Evolutionary conservation across 306 rosid species (phyloP).

Genomic region (Quercus ilex): DNA sequence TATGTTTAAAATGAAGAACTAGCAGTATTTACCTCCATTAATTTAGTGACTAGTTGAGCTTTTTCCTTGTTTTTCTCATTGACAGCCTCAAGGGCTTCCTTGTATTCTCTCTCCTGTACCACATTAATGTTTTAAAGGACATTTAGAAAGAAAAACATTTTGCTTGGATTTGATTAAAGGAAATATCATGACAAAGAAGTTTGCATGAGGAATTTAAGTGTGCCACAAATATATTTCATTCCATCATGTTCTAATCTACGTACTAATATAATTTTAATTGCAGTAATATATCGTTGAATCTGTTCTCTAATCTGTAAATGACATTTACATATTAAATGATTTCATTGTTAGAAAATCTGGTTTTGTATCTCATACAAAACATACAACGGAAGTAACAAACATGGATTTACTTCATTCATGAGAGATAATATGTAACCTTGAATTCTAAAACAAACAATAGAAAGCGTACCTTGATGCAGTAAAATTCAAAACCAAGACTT

Average conservation of each 20-base stretch:
- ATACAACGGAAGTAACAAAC: no score
- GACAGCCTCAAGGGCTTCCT: constrained; percentile 84
- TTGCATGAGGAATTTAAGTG: not conserved
- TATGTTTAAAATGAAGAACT: not conserved
- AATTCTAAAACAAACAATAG: no score
- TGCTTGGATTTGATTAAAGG: not conserved
- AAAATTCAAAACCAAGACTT: no score
- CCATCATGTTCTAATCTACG: not conserved
- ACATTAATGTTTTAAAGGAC: not conserved
- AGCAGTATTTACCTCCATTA: constrained; percentile 42
- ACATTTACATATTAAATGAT: not conserved
- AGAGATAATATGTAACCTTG: no score
- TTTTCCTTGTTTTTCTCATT: constrained; percentile 93
- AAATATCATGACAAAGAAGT: not conserved
- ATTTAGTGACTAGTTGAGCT: constrained; percentile 45
- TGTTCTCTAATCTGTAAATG: not conserved
- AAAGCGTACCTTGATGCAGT: no score
- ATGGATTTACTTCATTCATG: no score
- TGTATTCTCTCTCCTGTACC: constrained; percentile 84
- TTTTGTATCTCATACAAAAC: no score
- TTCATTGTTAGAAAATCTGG: no score
- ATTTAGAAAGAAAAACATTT: not conserved
- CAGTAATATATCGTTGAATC: not conserved
- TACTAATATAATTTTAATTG: not conserved
- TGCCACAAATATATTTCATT: not conserved